Evolutionary conservation across 192 early-diverging fungal species (phyloP).

Genomic region (Obelidium mucronatum): DNA sequence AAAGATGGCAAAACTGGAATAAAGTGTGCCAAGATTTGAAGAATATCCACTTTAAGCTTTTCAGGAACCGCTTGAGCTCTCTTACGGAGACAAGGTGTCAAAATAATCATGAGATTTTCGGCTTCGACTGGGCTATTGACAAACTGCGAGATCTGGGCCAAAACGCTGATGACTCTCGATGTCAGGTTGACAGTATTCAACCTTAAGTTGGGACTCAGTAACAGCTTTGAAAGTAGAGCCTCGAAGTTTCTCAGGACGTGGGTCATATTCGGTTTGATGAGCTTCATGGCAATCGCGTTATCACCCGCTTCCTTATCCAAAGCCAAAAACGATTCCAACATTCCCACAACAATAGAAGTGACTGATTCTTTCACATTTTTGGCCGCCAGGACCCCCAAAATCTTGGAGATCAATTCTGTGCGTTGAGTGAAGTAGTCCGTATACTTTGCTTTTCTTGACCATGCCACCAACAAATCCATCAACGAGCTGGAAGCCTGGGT

Average conservation of each 20-base stretch:
- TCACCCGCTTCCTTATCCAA: slow-evolving; percentile 41
- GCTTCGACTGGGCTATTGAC: slow-evolving; percentile 73
- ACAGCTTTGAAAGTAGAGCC: slow-evolving; percentile 44
- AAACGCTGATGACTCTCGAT: slow-evolving; percentile 76
- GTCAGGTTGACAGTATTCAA: slow-evolving; percentile 43
- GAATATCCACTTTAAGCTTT: slow-evolving; percentile 82
- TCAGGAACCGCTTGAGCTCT: slow-evolving; percentile 76
- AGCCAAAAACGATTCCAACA: slow-evolving; percentile 68
- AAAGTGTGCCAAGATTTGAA: slow-evolving; percentile 81
- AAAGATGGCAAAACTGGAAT: slow-evolving; percentile 74
- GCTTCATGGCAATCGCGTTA: slow-evolving; percentile 44
- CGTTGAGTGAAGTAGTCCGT: slow-evolving; percentile 70
- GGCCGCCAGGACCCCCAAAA: slow-evolving; percentile 78
- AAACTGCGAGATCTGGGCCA: slow-evolving; percentile 79
- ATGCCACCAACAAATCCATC: slow-evolving; percentile 77
- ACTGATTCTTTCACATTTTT: slow-evolving; percentile 83
- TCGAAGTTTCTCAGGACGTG: slow-evolving; percentile 67
- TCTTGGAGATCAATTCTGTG: slow-evolving; percentile 70
- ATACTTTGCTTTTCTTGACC: slow-evolving; percentile 76
- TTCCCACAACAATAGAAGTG: slow-evolving; percentile 70
- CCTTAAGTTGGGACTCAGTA: slow-evolving; percentile 33
- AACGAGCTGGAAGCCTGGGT: slow-evolving; percentile 86
- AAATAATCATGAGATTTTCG: slow-evolving; percentile 73
- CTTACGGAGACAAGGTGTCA: slow-evolving; percentile 84
- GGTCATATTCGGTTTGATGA: slow-evolving; percentile 65